Base-by-base conservation (phyloP, 805 yeast genomes). In the Pichia cephalocereana region DNA sequence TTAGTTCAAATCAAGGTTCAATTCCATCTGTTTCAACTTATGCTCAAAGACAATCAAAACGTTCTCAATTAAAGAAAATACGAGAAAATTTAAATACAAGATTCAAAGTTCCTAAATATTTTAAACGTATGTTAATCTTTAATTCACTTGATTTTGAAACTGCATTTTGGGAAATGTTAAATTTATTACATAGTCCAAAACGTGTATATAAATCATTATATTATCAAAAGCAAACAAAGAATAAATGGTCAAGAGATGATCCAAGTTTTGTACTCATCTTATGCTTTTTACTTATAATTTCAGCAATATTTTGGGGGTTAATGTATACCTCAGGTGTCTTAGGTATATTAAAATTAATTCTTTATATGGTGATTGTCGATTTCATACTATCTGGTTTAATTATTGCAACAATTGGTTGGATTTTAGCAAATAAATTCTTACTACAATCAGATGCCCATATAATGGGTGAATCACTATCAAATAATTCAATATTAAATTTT, bases 241-340 rank as follows among this genome's bases (percentile, higher is more conserved):
- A 82, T 56, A 77, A 79, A 54, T 88, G 95, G 83, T 82, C 95
- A 1, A 74, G 97, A 54, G 96, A 90, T 64, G 97, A 89, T 64
- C 97, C 97, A 0, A 82, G 93, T 28, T 89, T 90, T 60, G 79
- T 86, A 52, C 75, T 90, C 32, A 68, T 90, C 39, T 69, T 89
- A 46, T 75, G 85, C n/a, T 69, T 72, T 2, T 75, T 89, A 50
- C 67, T 90, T 28, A 71, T 79, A 2, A 62, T 86, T 5, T 80
- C 90, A 52, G 96, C 96, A 0, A 60, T 90, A 23, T 93, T 88
- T 1, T 89, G 96, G 96, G 96, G 96, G 5, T 65, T 86, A 44
- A 85, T 88, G 1, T 89, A 86, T 61, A 75, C 86, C 4, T 83
- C 88, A 4, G 71, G 76, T 5, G 52, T 85, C 8, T 49, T 74